Conservation (phyloP, 495 filamentous ascomycete species). For the Aspergillus olivimuriae region DNA sequence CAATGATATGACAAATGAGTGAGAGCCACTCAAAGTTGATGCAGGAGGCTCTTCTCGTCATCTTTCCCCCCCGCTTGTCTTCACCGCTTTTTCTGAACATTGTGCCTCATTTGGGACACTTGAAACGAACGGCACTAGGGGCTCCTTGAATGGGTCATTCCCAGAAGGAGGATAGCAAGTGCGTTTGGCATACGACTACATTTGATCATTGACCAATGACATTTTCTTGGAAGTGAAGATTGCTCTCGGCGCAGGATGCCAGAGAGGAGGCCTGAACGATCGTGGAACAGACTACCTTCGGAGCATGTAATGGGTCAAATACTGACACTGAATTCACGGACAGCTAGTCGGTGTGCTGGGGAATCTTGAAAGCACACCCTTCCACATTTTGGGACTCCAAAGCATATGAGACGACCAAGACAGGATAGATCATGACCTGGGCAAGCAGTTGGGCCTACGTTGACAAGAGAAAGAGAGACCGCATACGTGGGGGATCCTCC, state of each 20-base stretch:
- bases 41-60: conserved; percentile 1
- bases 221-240: background rate
- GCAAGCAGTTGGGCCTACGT: too few species aligned
- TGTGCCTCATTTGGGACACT: conserved; percentile 2
- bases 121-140: conserved; percentile 15
- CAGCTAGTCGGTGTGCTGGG: too few species aligned
- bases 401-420: too few species aligned
- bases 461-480: too few species aligned
- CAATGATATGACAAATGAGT: too few species aligned
- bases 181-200: conserved; percentile 9
- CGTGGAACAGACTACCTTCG: conserved; percentile 7
- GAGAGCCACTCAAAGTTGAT: background rate
- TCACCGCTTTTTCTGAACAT: conserved; percentile 17
- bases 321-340: background rate
- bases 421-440: too few species aligned
- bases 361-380: too few species aligned
- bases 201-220: conserved; percentile 11
- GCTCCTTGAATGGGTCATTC: conserved; percentile 6
- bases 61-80: background rate
- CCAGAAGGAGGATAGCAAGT: conserved; percentile 13
- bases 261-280: conserved; percentile 4
- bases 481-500: too few species aligned
- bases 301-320: background rate
- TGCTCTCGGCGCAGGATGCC: background rate
- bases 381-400: too few species aligned